Percentiles rank a stretch among this genome's conserved stretches.
Conservation (phyloP, 2,329 filamentous ascomycete species). For the Passalora sequoiae region DNA sequence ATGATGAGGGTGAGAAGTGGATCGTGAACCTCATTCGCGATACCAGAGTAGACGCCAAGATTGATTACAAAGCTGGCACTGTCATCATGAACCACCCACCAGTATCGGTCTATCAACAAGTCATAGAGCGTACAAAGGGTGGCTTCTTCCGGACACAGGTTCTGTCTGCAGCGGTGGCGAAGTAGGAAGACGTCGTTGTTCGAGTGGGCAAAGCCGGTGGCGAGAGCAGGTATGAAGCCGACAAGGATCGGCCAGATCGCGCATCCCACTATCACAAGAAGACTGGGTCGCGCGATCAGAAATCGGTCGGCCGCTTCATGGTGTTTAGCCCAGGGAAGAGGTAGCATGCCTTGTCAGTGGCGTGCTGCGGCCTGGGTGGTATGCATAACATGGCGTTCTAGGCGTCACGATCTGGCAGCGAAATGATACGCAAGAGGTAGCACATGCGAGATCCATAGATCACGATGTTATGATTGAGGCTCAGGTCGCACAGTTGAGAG, state of each 20-base stretch:
- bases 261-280: no score
- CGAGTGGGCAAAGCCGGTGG: background rate
- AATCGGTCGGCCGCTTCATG: background rate
- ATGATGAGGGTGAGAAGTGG: constrained; percentile 99
- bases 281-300: no score
- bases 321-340: background rate
- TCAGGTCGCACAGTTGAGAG: constrained; percentile 2
- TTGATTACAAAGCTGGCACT: constrained; percentile 97
- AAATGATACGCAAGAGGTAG: constrained; percentile 1
- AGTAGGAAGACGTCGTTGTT: constrained; percentile 28
- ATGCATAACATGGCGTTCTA: constrained; percentile 26
- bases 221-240: background rate
- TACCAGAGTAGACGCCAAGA: constrained; percentile 96
- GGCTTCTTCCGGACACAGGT: constrained; percentile 98
- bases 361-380: constrained; percentile 10
- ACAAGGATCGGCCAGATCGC: background rate
- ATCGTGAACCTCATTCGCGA: constrained; percentile 99
- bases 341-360: no score
- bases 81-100: constrained; percentile 99
- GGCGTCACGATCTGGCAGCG: constrained; percentile 19
- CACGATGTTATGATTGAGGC: constrained; percentile 4
- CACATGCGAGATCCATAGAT: constrained; percentile 1
- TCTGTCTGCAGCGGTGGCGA: constrained; percentile 57
- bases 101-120: constrained; percentile 97
- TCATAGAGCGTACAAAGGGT: constrained; percentile 98